Conservation (phyloP, 305 asterid species). For the Ilex paraguariensis region DNA sequence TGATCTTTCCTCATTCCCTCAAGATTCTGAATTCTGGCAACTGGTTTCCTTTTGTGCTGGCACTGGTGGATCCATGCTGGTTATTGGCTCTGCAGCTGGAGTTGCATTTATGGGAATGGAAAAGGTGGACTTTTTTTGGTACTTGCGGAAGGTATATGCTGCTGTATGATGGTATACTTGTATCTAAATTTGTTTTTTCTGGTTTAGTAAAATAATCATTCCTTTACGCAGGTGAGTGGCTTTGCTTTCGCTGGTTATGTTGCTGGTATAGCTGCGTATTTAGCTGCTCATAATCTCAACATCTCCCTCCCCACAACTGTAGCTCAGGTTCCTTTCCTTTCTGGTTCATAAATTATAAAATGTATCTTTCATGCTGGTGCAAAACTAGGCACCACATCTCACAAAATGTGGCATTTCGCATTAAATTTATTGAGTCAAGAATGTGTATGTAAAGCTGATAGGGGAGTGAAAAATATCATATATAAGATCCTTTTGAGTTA, state of each 20-base stretch:
- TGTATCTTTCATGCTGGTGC: not conserved
- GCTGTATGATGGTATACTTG: conserved; percentile 9
- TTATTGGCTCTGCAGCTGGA: conserved; percentile 98
- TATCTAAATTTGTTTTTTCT: not conserved
- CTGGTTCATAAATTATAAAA: conserved; percentile 41
- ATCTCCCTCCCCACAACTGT: conserved; percentile 66
- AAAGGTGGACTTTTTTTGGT: conserved; percentile 95
- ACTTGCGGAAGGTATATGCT: conserved; percentile 62
- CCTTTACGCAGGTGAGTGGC: conserved; percentile 77
- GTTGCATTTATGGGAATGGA: conserved; percentile 99
- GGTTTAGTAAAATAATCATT: conserved; percentile 5
- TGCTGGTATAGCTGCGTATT: conserved; percentile 88
- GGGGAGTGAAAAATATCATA: not conserved
- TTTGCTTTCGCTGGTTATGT: conserved; percentile 99
- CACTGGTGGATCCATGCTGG: conserved; percentile 95
- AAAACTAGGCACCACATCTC: no score
- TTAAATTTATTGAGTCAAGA: no score
- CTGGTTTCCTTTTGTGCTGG: conserved; percentile 93
- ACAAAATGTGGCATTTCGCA: no score
- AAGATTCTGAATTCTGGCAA: conserved; percentile 97
- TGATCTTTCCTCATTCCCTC: conserved; percentile 72
- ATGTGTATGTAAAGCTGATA: no score
- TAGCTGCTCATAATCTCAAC: conserved; percentile 63
- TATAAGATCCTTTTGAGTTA: not conserved
- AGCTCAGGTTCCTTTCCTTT: conserved; percentile 69